Conservation (phyloP, 208 protist species). For the Endotrypanum monterogeii region DNA sequence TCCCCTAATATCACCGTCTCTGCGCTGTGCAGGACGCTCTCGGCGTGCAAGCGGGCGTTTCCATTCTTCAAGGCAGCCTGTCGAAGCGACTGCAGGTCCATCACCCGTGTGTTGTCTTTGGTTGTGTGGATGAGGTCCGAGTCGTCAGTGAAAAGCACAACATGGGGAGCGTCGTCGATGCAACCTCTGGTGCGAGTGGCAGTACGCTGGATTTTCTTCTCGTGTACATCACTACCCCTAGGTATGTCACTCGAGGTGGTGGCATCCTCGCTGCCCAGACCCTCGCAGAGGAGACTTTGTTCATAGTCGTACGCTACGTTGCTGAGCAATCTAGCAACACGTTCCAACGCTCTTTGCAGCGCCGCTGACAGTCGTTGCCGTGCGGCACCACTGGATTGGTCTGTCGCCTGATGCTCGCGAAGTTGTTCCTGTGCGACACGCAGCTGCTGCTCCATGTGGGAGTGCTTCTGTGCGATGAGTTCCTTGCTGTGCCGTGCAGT, state of each 20-base stretch:
- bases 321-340: constrained; percentile 21
- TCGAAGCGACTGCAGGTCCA: background rate
- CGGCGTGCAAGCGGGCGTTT: constrained; percentile 3
- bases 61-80: background rate
- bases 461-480: constrained; percentile 29
- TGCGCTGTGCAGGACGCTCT: constrained; percentile 15
- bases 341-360: constrained; percentile 14
- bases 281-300: constrained; percentile 12
- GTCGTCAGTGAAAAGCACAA: constrained; percentile 19
- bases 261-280: background rate
- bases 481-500: constrained; percentile 4
- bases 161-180: constrained; percentile 6
- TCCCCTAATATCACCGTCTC: constrained; percentile 10
- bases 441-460: constrained; percentile 14
- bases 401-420: background rate
- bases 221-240: background rate
- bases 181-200: background rate
- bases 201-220: background rate
- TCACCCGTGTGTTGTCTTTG: background rate
- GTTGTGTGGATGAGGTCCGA: background rate
- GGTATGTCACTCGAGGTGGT: background rate
- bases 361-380: constrained; percentile 11
- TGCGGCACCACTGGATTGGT: background rate
- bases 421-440: constrained; percentile 8
- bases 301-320: constrained; percentile 26